Base-by-base conservation (phyloP, 441 rosid genomes). In the Hypseocharis bilobata region DNA sequence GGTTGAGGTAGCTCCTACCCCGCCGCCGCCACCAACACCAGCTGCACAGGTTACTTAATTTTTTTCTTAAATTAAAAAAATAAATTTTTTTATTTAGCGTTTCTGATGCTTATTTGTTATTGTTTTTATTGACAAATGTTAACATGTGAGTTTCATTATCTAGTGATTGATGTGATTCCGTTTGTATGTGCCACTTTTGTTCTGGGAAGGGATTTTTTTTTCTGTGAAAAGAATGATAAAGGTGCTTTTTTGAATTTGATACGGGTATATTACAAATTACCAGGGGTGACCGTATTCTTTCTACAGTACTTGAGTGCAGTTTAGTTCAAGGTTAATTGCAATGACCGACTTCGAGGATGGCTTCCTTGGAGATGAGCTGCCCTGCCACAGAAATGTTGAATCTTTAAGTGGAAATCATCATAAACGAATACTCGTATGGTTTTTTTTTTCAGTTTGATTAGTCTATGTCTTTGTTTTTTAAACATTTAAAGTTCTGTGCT, bases 11-110 rank as follows among this genome's bases (percentile, higher is more conserved):
- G n/a, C n/a, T n/a, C n/a, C n/a, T n/a, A n/a, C n/a, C n/a, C n/a
- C 73, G 59, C 68, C 81, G 4, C 36, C 73, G 40, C 62, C 79
- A 6, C 47, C 14, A 45, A 36, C 76, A 40, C 47, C 69, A 22
- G 65, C 65, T 13, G 49, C 70, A 51, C 85, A 79, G 80, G 85
- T 79, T 63, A n/a, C 47, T 71, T 62, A 36, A 55, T 45, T 34
- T 44, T 1, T 1, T 25, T 16, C 3, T 32, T 56, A 36, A 29
- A 4, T 26, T 27, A 11, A 58, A 62, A 30, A 30, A 17, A 22
- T 51, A 8, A 49, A 8, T 22, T n/a, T n/a, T n/a, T n/a, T n/a
- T n/a, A n/a, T n/a, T n/a, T n/a, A n/a, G n/a, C n/a, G 13, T 11
- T 26, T 55, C 61, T 36, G 22, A 4, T 16, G 34, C 8, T 30